Percentiles rank a stretch among this genome's conserved stretches.
Conservation (phyloP, 164 flowering plant species). For the Dillenia turbinata region DNA sequence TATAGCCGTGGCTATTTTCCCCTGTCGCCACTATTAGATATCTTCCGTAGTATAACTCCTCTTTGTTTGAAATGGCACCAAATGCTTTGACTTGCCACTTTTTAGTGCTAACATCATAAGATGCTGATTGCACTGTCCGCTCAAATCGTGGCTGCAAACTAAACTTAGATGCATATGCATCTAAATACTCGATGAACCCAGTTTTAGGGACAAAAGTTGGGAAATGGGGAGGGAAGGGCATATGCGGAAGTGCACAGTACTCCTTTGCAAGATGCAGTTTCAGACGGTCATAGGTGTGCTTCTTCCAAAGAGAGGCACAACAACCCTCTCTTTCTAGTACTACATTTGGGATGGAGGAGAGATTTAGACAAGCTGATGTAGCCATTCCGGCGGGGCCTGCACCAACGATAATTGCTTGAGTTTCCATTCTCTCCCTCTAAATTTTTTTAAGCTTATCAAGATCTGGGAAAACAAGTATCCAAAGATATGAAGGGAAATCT, state of each 20-base stretch:
- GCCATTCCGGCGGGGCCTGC: constrained; percentile 40
- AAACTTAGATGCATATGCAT: constrained; percentile 24
- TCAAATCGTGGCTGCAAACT: background rate
- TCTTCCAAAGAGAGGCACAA: constrained; percentile 34
- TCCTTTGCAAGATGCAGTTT: constrained; percentile 35
- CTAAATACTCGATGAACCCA: constrained; percentile 27
- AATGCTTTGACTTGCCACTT: constrained; percentile 2
- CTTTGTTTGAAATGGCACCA: background rate
- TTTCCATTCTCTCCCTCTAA: constrained; percentile 2
- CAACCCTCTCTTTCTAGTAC: constrained; percentile 39
- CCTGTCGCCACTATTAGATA: constrained; percentile 4
- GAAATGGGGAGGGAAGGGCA: constrained; percentile 12
- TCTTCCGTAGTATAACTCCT: background rate
- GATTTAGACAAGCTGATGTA: constrained; percentile 28
- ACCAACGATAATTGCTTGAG: constrained; percentile 21
- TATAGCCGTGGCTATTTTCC: constrained; percentile 5
- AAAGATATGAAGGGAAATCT: no score
- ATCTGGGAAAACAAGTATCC: no score
- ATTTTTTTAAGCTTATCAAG: no score
- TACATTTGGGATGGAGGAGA: constrained; percentile 16
- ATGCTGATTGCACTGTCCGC: background rate
- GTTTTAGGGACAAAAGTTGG: constrained; percentile 26
- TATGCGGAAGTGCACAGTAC: constrained; percentile 34
- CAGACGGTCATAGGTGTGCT: constrained; percentile 31
- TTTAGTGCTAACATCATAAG: background rate